Evolutionary conservation across 2,329 filamentous ascomycete species (phyloP), one percentile per base, ranked within the genome.

Genomic region (Aspergillus hortae): DNA sequence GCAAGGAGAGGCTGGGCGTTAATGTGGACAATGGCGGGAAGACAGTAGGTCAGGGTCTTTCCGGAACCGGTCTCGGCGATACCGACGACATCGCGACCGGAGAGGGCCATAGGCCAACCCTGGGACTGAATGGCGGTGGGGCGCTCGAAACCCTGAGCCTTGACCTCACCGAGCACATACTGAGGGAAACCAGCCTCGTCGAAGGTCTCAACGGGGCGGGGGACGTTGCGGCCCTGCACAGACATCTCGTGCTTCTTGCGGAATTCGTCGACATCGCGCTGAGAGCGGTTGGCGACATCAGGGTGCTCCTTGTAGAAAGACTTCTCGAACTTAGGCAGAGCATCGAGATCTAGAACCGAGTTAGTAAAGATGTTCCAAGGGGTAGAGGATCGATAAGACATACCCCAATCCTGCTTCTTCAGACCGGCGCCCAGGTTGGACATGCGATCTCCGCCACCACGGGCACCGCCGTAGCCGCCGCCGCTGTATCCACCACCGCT

Each of bases 51-150:
- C 61, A 99, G 82, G 4, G 94, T 99, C 87, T 99, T 99, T 81
- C 94, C 94, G 60, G 94, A 99, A 73, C 94, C 94, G 54, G 94
- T 99, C 81, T 99, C 94, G 66, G 94, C 94, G 78, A 99, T 96
- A 85, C 94, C 94, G 67, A 97, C 92, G 55, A 97, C 92, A 72
- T 99, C 94, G 64, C 94, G 92, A 78, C 94, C 94, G 63, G 92
- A 95, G 47, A 99, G 86, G 69, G 94, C 92, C 94, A 97, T 97
- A 57, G 94, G 94, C 94, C 94, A 97, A 58, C 94, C 94, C 74
- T 97, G 94, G 15, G 92, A 95, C 77, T 99, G 94, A 73, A 99
- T 97, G 58, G 94, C 87, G 40, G 94, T 99, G 36, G 94, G 94
- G 50, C 87, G 88, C 57, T 88, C 84, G 76, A 99, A 99, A 42